These are phyloP conservation scores for Tolypocladium tundrense DNA, from an alignment of 2,329 filamentous ascomycete genomes.

Conservation along the genomic window DNA sequence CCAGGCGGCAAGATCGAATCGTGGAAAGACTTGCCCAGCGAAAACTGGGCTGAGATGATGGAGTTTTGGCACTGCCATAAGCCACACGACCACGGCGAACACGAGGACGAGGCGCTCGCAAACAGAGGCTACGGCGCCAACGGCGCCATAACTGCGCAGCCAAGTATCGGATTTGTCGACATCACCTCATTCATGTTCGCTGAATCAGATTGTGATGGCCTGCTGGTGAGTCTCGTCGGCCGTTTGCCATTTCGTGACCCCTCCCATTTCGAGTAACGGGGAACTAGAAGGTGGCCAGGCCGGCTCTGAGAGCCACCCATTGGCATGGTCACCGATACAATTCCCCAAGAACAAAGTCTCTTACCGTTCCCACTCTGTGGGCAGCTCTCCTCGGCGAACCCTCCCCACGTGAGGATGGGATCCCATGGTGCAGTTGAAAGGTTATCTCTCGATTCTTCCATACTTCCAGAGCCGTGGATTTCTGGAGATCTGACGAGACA, in stretches of 20 bases:
- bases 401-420: constrained; percentile 33
- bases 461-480: constrained; percentile 37
- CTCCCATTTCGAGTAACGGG: constrained; percentile 13
- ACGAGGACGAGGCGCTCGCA: constrained; percentile 37
- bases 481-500: constrained; percentile 41
- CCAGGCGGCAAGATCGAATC: constrained; percentile 26
- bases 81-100: constrained; percentile 49
- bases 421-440: constrained; percentile 18
- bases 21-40: constrained; percentile 93
- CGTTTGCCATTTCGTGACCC: constrained; percentile 3
- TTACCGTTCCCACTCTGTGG: constrained; percentile 13
- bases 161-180: constrained; percentile 69
- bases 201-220: constrained; percentile 49
- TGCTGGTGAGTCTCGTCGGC: constrained; percentile 23
- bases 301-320: constrained; percentile 29
- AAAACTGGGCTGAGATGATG: constrained; percentile 99
- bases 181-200: constrained; percentile 65
- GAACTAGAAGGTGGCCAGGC: constrained; percentile 54
- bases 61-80: constrained; percentile 99
- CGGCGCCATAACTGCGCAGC: constrained; percentile 56
- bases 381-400: constrained; percentile 16
- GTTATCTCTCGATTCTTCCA: constrained; percentile 31
- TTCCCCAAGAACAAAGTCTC: constrained; percentile 46
- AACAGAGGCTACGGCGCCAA: constrained; percentile 76
- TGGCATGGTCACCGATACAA: constrained; percentile 60